Conservation (phyloP, 1,139 yeast genomes). For the Nakaseomyces nivariensis region DNA sequence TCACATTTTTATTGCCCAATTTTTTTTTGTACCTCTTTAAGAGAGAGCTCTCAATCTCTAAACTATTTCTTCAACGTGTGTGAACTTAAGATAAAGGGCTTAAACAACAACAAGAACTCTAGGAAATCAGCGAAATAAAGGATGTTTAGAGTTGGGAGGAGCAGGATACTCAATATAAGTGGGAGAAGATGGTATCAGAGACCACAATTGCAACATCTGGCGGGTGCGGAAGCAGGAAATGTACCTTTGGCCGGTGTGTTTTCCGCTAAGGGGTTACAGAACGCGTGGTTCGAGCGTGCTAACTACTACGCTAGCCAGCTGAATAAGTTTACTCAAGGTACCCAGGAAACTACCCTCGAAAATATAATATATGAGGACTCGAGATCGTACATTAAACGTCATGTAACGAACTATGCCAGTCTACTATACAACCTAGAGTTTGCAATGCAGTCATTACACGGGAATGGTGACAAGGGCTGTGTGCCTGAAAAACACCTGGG, state of each 20-base stretch:
- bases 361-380: constrained; percentile 24
- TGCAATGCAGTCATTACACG: constrained; percentile 45
- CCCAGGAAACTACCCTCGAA: constrained; percentile 20
- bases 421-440: constrained; percentile 51
- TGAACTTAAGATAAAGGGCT: too few species aligned
- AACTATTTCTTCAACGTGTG: too few species aligned
- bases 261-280: constrained; percentile 41
- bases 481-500: constrained; percentile 8
- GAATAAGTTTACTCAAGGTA: constrained; percentile 27
- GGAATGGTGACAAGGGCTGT: constrained; percentile 1
- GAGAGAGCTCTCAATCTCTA: too few species aligned
- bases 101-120: too few species aligned
- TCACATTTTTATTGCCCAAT: too few species aligned
- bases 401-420: constrained; percentile 48
- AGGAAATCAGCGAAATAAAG: neutral
- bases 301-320: constrained; percentile 39
- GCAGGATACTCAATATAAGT: neutral
- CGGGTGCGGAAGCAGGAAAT: constrained; percentile 17
- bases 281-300: constrained; percentile 53
- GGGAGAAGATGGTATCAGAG: constrained; percentile 2
- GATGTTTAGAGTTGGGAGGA: neutral
- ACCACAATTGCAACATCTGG: constrained; percentile 20
- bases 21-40: too few species aligned
- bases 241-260: constrained; percentile 43
- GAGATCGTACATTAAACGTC: constrained; percentile 24